Evolutionary conservation across 257 asterid genomes (phyloP).

Genomic region (Perilla frutescens): DNA sequence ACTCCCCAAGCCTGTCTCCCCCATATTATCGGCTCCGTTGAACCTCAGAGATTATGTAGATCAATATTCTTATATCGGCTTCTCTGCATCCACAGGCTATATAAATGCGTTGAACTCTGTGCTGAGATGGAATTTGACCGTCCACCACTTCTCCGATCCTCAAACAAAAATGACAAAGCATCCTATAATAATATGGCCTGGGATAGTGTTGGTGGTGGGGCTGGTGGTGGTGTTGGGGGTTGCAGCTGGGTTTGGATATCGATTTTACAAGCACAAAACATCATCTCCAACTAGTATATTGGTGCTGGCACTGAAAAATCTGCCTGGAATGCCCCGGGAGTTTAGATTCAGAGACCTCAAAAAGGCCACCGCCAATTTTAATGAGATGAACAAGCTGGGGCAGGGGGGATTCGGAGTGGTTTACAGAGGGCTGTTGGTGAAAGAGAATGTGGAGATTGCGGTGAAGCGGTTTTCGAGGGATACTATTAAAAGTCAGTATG

Average conservation of each 20-base stretch:
- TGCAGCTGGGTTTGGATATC: slow-evolving; percentile 39
- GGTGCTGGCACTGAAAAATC: slow-evolving; percentile 47
- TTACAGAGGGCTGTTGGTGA: slow-evolving; percentile 46
- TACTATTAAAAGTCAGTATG: slow-evolving; percentile 53
- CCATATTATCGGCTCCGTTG: slow-evolving; percentile 41
- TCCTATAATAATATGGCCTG: too few species aligned
- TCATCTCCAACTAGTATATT: slow-evolving; percentile 35
- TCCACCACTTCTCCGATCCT: slow-evolving; percentile 41
- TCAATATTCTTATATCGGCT: slow-evolving; percentile 47
- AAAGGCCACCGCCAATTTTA: slow-evolving; percentile 50
- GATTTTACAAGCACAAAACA: slow-evolving; percentile 23
- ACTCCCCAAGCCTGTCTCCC: slow-evolving; percentile 43
- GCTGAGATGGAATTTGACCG: slow-evolving; percentile 59
- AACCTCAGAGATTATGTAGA: slow-evolving; percentile 31
- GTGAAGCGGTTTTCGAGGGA: slow-evolving; percentile 61
- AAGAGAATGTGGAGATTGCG: slow-evolving; percentile 51
- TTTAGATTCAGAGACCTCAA: slow-evolving; percentile 45
- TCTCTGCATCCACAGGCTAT: slow-evolving; percentile 27
- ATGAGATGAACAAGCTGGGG: slow-evolving; percentile 56
- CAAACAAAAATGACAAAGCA: background rate
- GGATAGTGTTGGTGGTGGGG: slow-evolving; percentile 40
- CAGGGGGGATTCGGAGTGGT: slow-evolving; percentile 68
- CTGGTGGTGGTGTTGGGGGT: slow-evolving; percentile 31
- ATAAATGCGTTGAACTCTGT: slow-evolving; percentile 34
- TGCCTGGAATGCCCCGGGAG: slow-evolving; percentile 61